Evolutionary conservation across 2,329 filamentous ascomycete species (phyloP).

Genomic region (Colletotrichum magnum): DNA sequence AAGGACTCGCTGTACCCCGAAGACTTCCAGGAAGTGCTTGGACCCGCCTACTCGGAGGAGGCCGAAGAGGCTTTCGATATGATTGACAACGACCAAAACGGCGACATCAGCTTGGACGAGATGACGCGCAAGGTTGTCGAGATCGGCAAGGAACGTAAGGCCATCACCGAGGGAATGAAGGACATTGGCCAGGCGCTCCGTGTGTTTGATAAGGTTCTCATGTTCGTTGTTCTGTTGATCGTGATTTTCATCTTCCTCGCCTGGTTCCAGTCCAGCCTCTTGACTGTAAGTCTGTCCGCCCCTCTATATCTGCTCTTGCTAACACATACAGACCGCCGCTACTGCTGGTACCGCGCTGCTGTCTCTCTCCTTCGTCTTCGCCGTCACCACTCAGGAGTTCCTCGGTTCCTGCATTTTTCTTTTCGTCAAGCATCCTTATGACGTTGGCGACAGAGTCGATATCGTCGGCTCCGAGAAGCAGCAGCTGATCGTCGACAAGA

Average conservation of each 20-base stretch:
- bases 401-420: constrained; percentile 99
- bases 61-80: constrained; percentile 88
- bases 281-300: constrained; percentile 60
- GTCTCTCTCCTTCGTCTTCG: constrained; percentile 97
- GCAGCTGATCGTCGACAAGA: constrained; percentile 89
- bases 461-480: constrained; percentile 71
- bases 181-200: constrained; percentile 96
- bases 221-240: constrained; percentile 84
- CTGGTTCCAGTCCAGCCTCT: constrained; percentile 43
- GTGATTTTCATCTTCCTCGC: constrained; percentile 81
- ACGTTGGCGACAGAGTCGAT: constrained; percentile 95
- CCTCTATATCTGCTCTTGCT: neutral
- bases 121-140: constrained; percentile 92
- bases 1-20: constrained; percentile 83
- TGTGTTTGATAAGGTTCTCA: constrained; percentile 88
- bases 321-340: constrained; percentile 74
- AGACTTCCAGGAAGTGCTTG: constrained; percentile 91
- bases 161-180: constrained; percentile 93
- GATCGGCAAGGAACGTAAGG: constrained; percentile 87
- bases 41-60: constrained; percentile 78
- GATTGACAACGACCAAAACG: constrained; percentile 90
- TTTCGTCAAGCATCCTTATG: constrained; percentile 98
- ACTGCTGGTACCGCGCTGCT: constrained; percentile 93
- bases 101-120: constrained; percentile 94
- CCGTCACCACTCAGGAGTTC: constrained; percentile 91